Evolutionary conservation across 2,329 filamentous ascomycete species (phyloP).

Genomic region (Sarocladium strictum): DNA sequence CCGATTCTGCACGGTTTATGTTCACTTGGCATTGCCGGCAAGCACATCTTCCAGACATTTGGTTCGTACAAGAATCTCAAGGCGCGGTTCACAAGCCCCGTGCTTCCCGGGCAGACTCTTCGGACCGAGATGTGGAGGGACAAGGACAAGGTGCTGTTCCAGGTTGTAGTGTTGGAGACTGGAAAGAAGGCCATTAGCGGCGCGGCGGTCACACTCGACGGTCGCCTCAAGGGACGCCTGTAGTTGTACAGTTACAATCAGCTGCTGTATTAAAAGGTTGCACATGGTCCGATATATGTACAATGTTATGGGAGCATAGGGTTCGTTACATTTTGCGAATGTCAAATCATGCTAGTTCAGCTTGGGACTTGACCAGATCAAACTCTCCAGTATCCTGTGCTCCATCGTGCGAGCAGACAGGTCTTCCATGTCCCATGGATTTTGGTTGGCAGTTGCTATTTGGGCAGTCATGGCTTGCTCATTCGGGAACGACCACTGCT

Average conservation of each 20-base stretch:
- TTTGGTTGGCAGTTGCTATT: neutral
- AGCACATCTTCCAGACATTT: conserved; percentile 63
- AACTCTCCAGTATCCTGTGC: neutral
- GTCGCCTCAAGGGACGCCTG: neutral
- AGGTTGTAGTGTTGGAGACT: conserved; percentile 85
- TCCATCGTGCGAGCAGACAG: neutral
- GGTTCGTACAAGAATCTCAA: conserved; percentile 87
- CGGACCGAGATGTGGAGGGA: conserved; percentile 95
- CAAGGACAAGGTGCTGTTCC: conserved; percentile 71
- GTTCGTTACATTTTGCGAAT: no score
- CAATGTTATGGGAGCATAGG: no score
- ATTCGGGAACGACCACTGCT: neutral
- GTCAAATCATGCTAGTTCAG: neutral
- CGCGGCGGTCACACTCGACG: conserved; percentile 48
- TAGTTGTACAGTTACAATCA: no score
- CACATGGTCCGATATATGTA: no score
- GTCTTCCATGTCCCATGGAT: neutral
- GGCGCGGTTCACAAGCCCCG: conserved; percentile 81
- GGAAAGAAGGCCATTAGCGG: conserved; percentile 82
- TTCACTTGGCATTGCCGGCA: conserved; percentile 86
- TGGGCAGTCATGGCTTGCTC: neutral
- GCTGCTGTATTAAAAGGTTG: no score
- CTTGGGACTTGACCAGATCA: neutral
- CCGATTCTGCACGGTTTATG: conserved; percentile 97
- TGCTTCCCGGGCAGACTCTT: conserved; percentile 82